Evolutionary conservation across 371 early-diverging fungal genomes (phyloP).

Genomic region (Vittaforma corneae): DNA sequence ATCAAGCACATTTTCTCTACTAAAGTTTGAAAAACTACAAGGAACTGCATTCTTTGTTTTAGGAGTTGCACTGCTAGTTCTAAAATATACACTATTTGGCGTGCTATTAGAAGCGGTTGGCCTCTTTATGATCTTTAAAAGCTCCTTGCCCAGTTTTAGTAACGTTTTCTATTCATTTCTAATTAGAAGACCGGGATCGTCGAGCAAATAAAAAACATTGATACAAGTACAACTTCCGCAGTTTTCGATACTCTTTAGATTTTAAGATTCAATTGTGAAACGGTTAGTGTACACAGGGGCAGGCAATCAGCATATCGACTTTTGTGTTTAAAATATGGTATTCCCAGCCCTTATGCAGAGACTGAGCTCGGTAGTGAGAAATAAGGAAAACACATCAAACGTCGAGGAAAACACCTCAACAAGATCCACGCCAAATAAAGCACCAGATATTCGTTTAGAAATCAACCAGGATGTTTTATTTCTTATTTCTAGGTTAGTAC

Average conservation of each 20-base stretch:
- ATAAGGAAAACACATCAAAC: neutral
- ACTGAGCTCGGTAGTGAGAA: neutral
- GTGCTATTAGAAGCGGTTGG: conserved; percentile 39
- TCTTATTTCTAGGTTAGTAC: neutral
- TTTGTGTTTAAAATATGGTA: neutral
- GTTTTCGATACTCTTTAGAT: neutral
- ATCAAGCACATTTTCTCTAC: conserved; percentile 23
- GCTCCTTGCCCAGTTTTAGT: conserved; percentile 34
- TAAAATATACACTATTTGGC: conserved; percentile 20
- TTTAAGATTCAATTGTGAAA: neutral
- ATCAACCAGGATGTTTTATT: neutral
- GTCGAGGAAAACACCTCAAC: no score
- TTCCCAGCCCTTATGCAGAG: neutral
- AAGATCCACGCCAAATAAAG: neutral
- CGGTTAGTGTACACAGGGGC: neutral
- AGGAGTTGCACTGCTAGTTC: conserved; percentile 28
- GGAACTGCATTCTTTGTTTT: conserved; percentile 34
- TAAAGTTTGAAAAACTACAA: conserved; percentile 25
- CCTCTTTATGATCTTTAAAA: conserved; percentile 24
- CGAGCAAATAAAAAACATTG: neutral
- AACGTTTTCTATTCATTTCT: conserved; percentile 21
- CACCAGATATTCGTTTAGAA: neutral
- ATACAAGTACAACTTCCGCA: neutral
- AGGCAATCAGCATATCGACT: neutral
- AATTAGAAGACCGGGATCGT: conserved; percentile 24